These are phyloP conservation scores for Haberlea rhodopensis DNA, from an alignment of 257 asterid species.

Conservation along the genomic window DNA sequence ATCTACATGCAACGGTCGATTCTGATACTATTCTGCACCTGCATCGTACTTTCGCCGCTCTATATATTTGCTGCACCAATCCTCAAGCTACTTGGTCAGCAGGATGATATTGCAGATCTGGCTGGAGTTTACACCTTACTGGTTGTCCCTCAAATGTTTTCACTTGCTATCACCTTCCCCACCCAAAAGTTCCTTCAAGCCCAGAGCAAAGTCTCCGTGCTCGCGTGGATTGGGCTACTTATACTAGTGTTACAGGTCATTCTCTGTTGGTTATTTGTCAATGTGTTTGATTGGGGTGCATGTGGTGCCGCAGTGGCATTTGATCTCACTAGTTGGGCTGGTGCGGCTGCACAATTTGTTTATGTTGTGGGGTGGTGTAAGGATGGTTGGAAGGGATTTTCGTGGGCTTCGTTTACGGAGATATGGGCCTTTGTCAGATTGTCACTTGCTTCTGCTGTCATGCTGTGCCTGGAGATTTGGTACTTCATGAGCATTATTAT, in stretches of 20 bases:
- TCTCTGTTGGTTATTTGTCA: conserved; percentile 59
- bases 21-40: conserved; percentile 46
- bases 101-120: conserved; percentile 48
- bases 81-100: conserved; percentile 66
- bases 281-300: conserved; percentile 53
- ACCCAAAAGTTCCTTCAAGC: conserved; percentile 78
- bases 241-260: conserved; percentile 41
- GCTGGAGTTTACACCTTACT: conserved; percentile 62
- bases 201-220: conserved; percentile 69
- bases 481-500: conserved; percentile 76
- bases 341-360: conserved; percentile 49
- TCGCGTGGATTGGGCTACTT: conserved; percentile 54
- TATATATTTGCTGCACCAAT: conserved; percentile 75
- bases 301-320: conserved; percentile 63
- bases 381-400: conserved; percentile 87
- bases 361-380: conserved; percentile 76
- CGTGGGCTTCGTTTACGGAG: conserved; percentile 56
- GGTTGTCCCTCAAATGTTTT: conserved; percentile 59
- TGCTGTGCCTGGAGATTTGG: conserved; percentile 89
- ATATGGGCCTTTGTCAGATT: conserved; percentile 81
- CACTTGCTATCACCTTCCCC: conserved; percentile 59
- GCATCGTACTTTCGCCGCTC: conserved; percentile 50
- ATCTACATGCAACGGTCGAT: conserved; percentile 76
- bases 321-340: conserved; percentile 53
- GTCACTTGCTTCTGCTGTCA: conserved; percentile 79